A percentile compares a stretch with the other conserved stretches of the same genome.
These are phyloP conservation scores for Starmera amethionina DNA, from an alignment of 805 yeast species.

Conservation along the genomic window DNA sequence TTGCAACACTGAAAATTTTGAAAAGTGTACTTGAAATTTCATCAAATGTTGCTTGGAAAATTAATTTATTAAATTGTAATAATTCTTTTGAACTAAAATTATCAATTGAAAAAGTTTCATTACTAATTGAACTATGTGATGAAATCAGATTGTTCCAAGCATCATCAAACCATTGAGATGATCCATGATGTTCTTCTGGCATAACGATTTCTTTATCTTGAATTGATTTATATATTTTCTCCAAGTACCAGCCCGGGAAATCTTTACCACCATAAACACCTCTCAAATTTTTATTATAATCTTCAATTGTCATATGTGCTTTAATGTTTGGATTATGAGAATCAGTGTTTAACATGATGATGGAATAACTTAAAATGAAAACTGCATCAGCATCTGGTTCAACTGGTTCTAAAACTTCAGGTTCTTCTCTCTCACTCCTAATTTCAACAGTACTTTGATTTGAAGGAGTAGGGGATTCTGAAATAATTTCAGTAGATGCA, in stretches of 20 bases:
- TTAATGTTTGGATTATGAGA: slow-evolving; percentile 88
- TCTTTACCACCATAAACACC: slow-evolving; percentile 72
- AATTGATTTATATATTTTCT: slow-evolving; percentile 72
- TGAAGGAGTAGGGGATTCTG: neutral
- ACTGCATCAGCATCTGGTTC: slow-evolving; percentile 80
- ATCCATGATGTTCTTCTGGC: slow-evolving; percentile 97
- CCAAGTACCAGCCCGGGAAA: slow-evolving; percentile 79
- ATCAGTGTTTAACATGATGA: slow-evolving; percentile 92
- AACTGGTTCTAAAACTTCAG: slow-evolving; percentile 34
- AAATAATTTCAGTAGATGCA: neutral
- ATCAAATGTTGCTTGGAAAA: slow-evolving; percentile 57
- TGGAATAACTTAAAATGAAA: slow-evolving; percentile 81
- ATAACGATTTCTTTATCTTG: slow-evolving; percentile 83
- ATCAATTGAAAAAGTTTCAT: slow-evolving; percentile 14
- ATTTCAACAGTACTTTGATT: slow-evolving; percentile 1
- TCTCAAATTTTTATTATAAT: slow-evolving; percentile 68
- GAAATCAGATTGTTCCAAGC: slow-evolving; percentile 64
- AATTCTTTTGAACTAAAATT: slow-evolving; percentile 16
- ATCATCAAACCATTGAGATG: slow-evolving; percentile 87
- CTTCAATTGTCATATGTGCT: slow-evolving; percentile 80
- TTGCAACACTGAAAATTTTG: slow-evolving; percentile 74
- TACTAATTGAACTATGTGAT: slow-evolving; percentile 25
- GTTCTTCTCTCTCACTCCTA: slow-evolving; percentile 17
- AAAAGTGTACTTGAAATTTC: slow-evolving; percentile 65
- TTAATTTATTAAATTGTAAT: slow-evolving; percentile 57